Evolutionary conservation across 192 early-diverging fungal species (phyloP).

Genomic region (Podila clonocystis): DNA sequence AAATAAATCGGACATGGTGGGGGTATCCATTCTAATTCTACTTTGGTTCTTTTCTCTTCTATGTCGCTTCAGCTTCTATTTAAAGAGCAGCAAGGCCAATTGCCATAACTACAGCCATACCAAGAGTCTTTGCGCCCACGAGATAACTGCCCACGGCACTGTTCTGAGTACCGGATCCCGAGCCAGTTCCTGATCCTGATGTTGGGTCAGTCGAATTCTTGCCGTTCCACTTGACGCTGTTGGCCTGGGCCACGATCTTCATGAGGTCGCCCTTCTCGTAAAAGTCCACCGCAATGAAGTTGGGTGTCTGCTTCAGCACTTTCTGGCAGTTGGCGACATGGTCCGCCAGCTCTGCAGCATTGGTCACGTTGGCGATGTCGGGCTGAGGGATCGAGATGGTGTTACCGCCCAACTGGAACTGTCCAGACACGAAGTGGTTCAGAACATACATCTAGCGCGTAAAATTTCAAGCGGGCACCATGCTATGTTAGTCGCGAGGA

Average conservation of each 20-base stretch:
- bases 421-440: constrained; percentile 79
- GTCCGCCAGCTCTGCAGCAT: constrained; percentile 59
- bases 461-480: background rate
- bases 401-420: constrained; percentile 36
- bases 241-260: constrained; percentile 23
- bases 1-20: too few species aligned
- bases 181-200: background rate
- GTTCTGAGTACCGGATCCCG: background rate
- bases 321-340: constrained; percentile 65
- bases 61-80: too few species aligned
- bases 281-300: constrained; percentile 80
- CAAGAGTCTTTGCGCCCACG: too few species aligned
- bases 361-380: constrained; percentile 62
- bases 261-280: constrained; percentile 65
- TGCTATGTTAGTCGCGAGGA: background rate
- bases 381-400: constrained; percentile 64
- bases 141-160: background rate
- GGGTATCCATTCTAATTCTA: too few species aligned
- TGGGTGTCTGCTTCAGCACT: constrained; percentile 65
- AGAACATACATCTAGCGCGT: constrained; percentile 68
- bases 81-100: too few species aligned
- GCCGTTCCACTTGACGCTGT: constrained; percentile 28
- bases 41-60: too few species aligned
- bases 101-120: too few species aligned
- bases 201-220: background rate